Evolutionary conservation across 768 basidiomycete species (phyloP), one percentile per base, ranked within the genome.

Genomic region (Dioszegia hungarica): DNA sequence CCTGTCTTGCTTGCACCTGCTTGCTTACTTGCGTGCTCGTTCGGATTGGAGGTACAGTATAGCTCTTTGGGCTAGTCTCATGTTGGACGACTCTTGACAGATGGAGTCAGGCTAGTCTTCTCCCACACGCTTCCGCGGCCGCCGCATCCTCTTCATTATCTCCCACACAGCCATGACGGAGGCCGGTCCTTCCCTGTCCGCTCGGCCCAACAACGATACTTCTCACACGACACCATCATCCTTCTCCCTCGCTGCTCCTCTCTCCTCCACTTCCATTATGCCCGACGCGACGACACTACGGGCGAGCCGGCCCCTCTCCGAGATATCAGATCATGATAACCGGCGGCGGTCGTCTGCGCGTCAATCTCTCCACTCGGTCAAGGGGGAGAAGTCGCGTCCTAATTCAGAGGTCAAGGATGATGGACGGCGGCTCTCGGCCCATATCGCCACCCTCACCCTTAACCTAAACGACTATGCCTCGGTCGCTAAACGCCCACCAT

Each of bases 381-480:
- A 49, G 40, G 45, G 39, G 24, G 48, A 46, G 25, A 53, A 45
- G 46, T 58, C 57, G 12, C 50, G 61, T n/a, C 61, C 64, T 15
- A 19, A 28, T 2, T 62, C 60, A 24, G 66, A 68, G 38, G 51
- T 62, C 25, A 41, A 41, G 31, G 66, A 67, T 24, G 60, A 31
- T 22, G 19, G 27, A 19, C 55, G 48, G 34, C 38, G 45, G 11
- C 24, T 49, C 17, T 56, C 61, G 0, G 22, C 47, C 17, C 44
- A 43, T 25, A 29, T 67, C 33, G 62, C 64, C 36, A 67, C 63
- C 17, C 62, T 70, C 47, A 65, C 68, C 0, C 48, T 70, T n/a
- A 70, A 70, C 43, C 54, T 70, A 39, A 57, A 61, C 25, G 68
- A 70, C 11, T 70, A 70, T 55, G 68, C 63, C 24, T 39, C 59